Evolutionary conservation across 371 early-diverging fungal species (phyloP).

Genomic region (Mucor plumbeus): DNA sequence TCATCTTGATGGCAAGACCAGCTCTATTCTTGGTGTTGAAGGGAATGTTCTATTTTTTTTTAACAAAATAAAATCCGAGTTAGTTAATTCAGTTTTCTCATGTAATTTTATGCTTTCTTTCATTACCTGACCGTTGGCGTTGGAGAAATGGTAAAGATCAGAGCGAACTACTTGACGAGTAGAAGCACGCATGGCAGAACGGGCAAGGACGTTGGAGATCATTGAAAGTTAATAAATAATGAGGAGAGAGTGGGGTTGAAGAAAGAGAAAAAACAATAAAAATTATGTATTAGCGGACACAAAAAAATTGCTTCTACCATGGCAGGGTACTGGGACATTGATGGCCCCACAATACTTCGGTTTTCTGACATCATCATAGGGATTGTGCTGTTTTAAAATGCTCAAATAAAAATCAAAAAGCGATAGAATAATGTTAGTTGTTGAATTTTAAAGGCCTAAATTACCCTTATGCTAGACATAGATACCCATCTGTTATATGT

Average conservation of each 20-base stretch:
- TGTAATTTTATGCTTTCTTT: neutral
- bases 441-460: no score
- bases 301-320: neutral
- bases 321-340: conserved; percentile 7
- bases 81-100: neutral
- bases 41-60: conserved; percentile 56
- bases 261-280: conserved; percentile 2
- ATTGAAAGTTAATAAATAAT: conserved; percentile 22
- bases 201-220: conserved; percentile 53
- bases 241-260: conserved; percentile 14
- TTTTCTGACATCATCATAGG: conserved; percentile 2
- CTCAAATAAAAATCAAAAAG: no score
- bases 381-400: neutral
- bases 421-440: no score
- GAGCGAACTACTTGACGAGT: conserved; percentile 52
- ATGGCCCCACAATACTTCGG: neutral
- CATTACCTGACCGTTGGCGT: conserved; percentile 49
- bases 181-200: conserved; percentile 52
- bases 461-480: no score
- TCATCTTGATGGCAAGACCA: conserved; percentile 60
- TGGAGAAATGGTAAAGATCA: conserved; percentile 58
- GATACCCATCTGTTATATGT: no score
- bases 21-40: conserved; percentile 68
- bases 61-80: neutral
- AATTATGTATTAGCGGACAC: conserved; percentile 7